phyloP scores from a whole-genome alignment of 306 rosid genomes.

The Casuarina equisetifolia region DNA sequence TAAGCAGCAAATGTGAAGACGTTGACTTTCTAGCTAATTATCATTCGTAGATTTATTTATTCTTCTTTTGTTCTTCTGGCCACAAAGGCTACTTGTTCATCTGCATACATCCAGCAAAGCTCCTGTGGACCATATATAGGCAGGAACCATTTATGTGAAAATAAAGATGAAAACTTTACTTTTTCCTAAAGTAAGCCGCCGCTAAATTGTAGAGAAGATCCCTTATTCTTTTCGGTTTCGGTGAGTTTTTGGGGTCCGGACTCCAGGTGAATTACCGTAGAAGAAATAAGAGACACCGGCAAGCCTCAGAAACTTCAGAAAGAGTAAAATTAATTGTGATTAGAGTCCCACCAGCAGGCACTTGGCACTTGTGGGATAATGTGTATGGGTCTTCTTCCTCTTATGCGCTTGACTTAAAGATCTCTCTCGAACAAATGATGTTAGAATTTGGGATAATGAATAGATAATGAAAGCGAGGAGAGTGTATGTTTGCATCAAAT shows the following conservation, averaged over 20 bases:
- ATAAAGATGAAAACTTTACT: not conserved
- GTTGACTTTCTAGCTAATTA: slow-evolving; percentile 15
- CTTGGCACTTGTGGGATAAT: not conserved
- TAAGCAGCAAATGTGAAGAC: not conserved
- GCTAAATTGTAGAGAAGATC: not conserved
- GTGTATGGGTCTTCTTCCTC: not conserved
- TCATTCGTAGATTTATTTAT: not conserved
- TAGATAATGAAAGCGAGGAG: not conserved
- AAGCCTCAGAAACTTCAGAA: not conserved
- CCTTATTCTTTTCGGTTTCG: no score
- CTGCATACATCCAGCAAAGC: not conserved
- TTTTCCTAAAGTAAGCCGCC: not conserved
- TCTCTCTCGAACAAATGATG: not conserved
- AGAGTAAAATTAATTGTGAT: not conserved
- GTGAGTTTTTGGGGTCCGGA: no score
- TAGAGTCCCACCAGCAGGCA: not conserved
- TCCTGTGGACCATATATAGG: not conserved
- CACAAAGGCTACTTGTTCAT: not conserved
- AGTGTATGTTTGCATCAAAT: not conserved
- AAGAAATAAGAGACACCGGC: not conserved
- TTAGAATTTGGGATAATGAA: not conserved
- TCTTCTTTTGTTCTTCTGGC: no score
- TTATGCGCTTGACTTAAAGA: not conserved
- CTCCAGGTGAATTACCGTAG: not conserved
- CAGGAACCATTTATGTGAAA: not conserved